A percentile compares a stretch with the other conserved stretches of the same genome.
Evolutionary conservation across 495 filamentous ascomycete genomes (phyloP).

Genomic region (Talaromyces borbonicus): DNA sequence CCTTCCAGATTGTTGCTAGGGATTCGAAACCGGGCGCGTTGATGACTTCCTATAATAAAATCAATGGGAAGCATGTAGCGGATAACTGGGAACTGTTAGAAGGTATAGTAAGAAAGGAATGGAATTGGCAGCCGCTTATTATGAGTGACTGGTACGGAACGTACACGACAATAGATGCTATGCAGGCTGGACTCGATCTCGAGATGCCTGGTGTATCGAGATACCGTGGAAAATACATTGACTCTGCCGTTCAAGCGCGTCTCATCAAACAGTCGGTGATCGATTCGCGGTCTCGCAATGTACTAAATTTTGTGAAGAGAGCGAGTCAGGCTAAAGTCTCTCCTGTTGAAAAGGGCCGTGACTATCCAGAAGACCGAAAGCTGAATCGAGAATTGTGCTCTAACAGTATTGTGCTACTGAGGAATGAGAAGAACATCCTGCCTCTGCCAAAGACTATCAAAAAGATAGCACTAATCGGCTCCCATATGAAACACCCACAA

Average conservation of each 20-base stretch:
- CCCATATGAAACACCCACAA: conserved; percentile 60
- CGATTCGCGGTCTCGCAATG: conserved; percentile 45
- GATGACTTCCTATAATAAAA: conserved; percentile 68
- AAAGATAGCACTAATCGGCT: conserved; percentile 64
- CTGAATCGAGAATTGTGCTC: conserved; percentile 47
- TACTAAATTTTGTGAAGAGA: conserved; percentile 43
- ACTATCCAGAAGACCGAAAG: conserved; percentile 48
- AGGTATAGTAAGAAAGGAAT: conserved; percentile 54
- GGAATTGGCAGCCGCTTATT: conserved; percentile 45
- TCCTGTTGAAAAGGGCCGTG: conserved; percentile 21
- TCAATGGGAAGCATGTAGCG: conserved; percentile 59
- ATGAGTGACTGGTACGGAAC: conserved; percentile 44
- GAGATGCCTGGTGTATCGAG: conserved; percentile 60
- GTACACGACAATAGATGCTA: conserved; percentile 49
- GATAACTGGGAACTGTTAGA: conserved; percentile 48
- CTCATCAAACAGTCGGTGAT: conserved; percentile 15
- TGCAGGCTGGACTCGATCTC: conserved; percentile 55
- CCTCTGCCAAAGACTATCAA: conserved; percentile 46
- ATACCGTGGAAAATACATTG: conserved; percentile 35
- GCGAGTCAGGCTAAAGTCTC: conserved; percentile 34
- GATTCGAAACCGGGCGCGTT: conserved; percentile 51
- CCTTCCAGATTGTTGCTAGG: conserved; percentile 59
- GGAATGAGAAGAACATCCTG: conserved; percentile 53
- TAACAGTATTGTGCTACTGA: conserved; percentile 54
- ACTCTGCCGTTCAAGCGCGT: conserved; percentile 45